A percentile compares a stretch with the other conserved stretches of the same genome.
phyloP scores from a whole-genome alignment of 495 filamentous ascomycete genomes.

The Talaromyces thailandensis region DNA sequence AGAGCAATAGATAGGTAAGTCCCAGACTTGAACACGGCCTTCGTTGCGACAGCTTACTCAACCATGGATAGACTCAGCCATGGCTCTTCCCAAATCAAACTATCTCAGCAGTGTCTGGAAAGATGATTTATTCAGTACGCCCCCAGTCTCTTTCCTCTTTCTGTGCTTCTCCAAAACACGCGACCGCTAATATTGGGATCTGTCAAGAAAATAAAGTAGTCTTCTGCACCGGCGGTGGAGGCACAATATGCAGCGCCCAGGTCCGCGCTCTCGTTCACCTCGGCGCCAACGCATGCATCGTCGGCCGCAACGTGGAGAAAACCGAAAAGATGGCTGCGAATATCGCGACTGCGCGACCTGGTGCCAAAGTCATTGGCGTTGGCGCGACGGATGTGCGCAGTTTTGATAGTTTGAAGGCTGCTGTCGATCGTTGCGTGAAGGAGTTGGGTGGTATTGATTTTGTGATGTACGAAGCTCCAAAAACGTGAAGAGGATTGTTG shows the following conservation, averaged over 20 bases:
- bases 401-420: constrained; percentile 55
- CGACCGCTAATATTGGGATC: too few relatives aligned
- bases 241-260: constrained; percentile 88
- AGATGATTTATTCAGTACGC: constrained; percentile 70
- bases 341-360: constrained; percentile 67
- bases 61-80: constrained; percentile 6
- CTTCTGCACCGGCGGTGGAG: constrained; percentile 92
- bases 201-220: constrained; percentile 71
- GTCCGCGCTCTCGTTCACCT: constrained; percentile 85
- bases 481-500: not conserved
- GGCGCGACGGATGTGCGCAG: constrained; percentile 78
- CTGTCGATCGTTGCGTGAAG: constrained; percentile 66
- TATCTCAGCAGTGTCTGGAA: constrained; percentile 78
- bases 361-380: constrained; percentile 77
- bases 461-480: constrained; percentile 59
- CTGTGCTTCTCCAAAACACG: not conserved
- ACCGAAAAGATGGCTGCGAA: constrained; percentile 71
- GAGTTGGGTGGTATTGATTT: constrained; percentile 86
- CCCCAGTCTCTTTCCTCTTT: not conserved
- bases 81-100: constrained; percentile 58
- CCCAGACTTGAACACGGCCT: not conserved
- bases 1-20: not conserved
- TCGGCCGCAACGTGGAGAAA: constrained; percentile 85
- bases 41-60: not conserved
- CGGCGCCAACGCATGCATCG: constrained; percentile 87